Evolutionary conservation across 2,329 filamentous ascomycete genomes (phyloP), one percentile per base, ranked within the genome.

Genomic region (Emmonsiellopsis sp.): DNA sequence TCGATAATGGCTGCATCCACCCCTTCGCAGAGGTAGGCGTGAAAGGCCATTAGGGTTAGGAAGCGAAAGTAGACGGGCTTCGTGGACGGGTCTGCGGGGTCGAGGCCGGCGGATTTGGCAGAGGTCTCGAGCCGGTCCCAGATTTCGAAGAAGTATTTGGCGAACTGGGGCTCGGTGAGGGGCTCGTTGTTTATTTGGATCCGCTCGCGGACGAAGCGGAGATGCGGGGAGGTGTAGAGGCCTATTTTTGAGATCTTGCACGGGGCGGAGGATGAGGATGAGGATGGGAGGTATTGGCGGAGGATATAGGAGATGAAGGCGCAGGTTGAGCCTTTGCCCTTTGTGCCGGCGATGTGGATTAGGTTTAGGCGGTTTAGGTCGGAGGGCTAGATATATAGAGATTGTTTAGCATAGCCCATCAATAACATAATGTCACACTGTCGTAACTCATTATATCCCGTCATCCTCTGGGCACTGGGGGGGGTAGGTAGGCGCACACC

Each of bases 21-120:
- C 1, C 85, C 84, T 66, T 93, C 86, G 47, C 77, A 69, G 31
- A 94, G 64, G 61, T 95, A 98, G 1, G 85, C 79, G 63, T 95
- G 90, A 62, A 95, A 82, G 1, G 91, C 91, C 73, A 96, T 80
- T 39, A 98, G 77, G 0, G 92, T 96, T 64, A 98, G 69, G 65
- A 88, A 96, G 32, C 92, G 85, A 68, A 97, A 97, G 70, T 94
- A 97, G 50, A 90, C 87, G 0, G 93, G 93, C 67, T 94, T 95
- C 1, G 81, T 81, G 1, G 69, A 71, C 0, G 74, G 71, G 14
- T 70, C 70, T n/a, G 71, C 68, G 1, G 83, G 76, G 49, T 78
- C 70, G 45, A 70, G 61, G 0, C 81, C 80, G 11, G 76, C 76
- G 0, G 75, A 70, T 11, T 75, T 74, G 1, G 75, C 77, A 7